These are phyloP conservation scores for Serendipita sp. DNA, from an alignment of 768 basidiomycete genomes.

Conservation along the genomic window DNA sequence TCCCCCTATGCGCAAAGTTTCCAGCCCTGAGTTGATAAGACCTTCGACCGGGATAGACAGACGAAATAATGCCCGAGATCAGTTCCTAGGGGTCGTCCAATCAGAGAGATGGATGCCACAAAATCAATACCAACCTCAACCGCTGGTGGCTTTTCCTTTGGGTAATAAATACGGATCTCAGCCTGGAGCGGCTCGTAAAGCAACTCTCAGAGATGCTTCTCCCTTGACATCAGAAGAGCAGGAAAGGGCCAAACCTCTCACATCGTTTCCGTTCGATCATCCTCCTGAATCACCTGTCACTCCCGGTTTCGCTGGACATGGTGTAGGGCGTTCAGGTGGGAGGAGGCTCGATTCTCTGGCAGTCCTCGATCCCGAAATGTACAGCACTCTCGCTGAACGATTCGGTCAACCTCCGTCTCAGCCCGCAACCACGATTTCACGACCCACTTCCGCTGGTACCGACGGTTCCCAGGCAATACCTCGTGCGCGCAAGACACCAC, in stretches of 20 bases:
- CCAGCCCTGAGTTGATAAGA: background rate
- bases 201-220: background rate
- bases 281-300: background rate
- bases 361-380: background rate
- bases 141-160: background rate
- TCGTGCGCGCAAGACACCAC: slow-evolving; percentile 2
- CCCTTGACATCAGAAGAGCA: background rate
- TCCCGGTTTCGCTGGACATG: background rate
- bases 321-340: background rate
- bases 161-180: background rate
- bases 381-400: background rate
- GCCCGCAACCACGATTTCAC: background rate
- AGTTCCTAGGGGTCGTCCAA: background rate
- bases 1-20: background rate
- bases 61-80: background rate
- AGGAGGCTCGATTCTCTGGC: background rate
- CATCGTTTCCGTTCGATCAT: background rate
- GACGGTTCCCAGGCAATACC: background rate
- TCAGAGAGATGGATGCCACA: no score
- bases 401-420: background rate
- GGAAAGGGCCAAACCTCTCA: background rate
- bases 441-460: background rate
- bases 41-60: background rate
- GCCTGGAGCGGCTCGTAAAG: background rate
- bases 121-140: background rate